These are phyloP conservation scores for Yamadazyma endophytica DNA, from an alignment of 805 yeast genomes.

Conservation along the genomic window DNA sequence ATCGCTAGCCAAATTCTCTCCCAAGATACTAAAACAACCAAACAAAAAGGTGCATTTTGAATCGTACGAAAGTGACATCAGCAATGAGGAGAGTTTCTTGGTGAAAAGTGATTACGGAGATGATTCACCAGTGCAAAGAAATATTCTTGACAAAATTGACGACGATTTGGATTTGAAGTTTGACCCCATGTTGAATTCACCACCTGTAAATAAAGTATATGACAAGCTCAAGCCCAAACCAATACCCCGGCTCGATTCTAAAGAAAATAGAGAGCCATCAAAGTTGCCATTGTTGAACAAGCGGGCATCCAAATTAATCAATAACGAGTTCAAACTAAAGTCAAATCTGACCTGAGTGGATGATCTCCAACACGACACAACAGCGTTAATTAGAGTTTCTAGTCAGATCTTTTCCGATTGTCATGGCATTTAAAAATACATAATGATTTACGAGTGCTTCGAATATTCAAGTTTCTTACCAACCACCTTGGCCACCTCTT, in stretches of 20 bases:
- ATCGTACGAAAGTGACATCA: constrained; percentile 25
- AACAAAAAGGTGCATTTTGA: constrained; percentile 47
- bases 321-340: constrained; percentile 1
- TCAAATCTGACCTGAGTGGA: no score
- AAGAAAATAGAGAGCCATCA: constrained; percentile 12
- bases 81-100: constrained; percentile 18
- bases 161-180: constrained; percentile 25
- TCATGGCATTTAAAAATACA: constrained; percentile 4
- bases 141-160: constrained; percentile 18
- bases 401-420: no score
- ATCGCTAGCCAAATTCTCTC: constrained; percentile 7
- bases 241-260: no score
- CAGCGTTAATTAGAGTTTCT: constrained; percentile 9
- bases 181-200: constrained; percentile 28
- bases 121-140: constrained; percentile 25
- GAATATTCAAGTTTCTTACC: constrained; percentile 8
- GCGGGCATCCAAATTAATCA: constrained; percentile 18
- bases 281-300: constrained; percentile 31
- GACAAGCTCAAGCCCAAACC: constrained; percentile 7
- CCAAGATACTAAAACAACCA: constrained; percentile 5
- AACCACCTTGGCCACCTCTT: constrained; percentile 12
- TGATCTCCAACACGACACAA: no score
- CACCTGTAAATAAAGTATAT: constrained; percentile 13
- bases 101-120: constrained; percentile 22
- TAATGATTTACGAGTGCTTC: constrained; percentile 10